Base-by-base conservation (phyloP, 1,139 yeast species). In the Arxiozyma slooffiae region DNA sequence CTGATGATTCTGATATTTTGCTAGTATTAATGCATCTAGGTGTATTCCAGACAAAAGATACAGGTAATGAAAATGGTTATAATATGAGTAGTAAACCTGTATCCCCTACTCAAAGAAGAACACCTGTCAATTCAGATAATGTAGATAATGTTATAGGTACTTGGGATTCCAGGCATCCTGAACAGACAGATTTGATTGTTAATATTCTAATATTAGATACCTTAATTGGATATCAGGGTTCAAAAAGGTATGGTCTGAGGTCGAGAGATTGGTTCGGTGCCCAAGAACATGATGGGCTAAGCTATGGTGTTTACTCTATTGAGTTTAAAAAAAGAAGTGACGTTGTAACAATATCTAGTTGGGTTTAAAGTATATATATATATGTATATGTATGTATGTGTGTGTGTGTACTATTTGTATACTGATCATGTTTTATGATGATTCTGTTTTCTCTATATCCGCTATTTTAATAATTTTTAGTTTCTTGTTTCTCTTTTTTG, bases 1-100 rank as follows among this genome's bases (percentile, higher is more conserved):
- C 97, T 1, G 97, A 92, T 66, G 98, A 92, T 67, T 85, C 95
- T 1, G 96, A 92, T 64, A 71, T 90, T 4, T 75, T 92, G 42
- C 75, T 86, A 2, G 85, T 82, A 0, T 69, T 90, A 53, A 77
- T 80, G 54, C 97, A 92, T 61, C 69, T 79, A 54, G 97, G 96
- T 0, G 71, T 82, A 26, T 73, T 86, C 23, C 71, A 71, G 14
- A 68, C 75, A 63, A 73, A 73, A 54, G 63, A 67, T 22, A 57
- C 14, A 57, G 14, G 24, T 22, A 39, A 39, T 20, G 21, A 38
- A 20, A 8, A 8, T 8, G 75, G 70, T 52, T 11, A 54, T 59
- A 38, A 56, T 49, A 5, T 53, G 49, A 5, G 42, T 39, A 7
- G 49, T 45, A 36, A 14, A 11, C 16, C 36, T 3, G 36, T 14